phyloP scores from a whole-genome alignment of 2,329 filamentous ascomycete species.

The Aureobasidium zeae region DNA sequence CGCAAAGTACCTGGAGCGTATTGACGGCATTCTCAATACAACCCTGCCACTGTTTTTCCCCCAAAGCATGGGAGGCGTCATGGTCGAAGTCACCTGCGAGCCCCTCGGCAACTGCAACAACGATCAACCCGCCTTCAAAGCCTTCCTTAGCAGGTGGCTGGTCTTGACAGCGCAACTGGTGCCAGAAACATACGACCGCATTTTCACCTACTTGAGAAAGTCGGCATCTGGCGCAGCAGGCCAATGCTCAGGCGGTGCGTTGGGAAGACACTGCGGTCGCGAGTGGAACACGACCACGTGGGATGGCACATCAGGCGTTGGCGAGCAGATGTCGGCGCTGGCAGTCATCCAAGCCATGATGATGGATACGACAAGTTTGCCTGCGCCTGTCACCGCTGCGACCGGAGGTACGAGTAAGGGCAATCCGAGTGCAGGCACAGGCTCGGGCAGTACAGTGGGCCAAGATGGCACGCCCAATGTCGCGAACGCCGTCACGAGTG shows the following conservation, averaged over 20 bases:
- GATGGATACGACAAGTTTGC: conserved; percentile 28
- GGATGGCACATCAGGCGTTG: conserved; percentile 42
- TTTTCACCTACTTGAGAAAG: conserved; percentile 42
- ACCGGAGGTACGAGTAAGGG: conserved; percentile 43
- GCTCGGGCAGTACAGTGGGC: conserved; percentile 22
- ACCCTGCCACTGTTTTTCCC: conserved; percentile 28
- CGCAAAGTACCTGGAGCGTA: conserved; percentile 19
- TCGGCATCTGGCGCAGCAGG: conserved; percentile 45
- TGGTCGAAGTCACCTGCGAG: conserved; percentile 37
- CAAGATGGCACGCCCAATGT: conserved; percentile 1
- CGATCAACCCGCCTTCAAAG: conserved; percentile 33
- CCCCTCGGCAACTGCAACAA: conserved; percentile 30
- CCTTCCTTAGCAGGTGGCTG: conserved; percentile 35
- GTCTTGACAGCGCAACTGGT: conserved; percentile 47
- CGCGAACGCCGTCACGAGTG: conserved; percentile 40
- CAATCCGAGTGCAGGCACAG: conserved; percentile 35
- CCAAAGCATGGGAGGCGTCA: conserved; percentile 27
- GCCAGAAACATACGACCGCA: conserved; percentile 40
- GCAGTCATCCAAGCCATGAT: conserved; percentile 38
- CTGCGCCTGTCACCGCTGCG: conserved; percentile 34
- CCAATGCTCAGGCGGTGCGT: conserved; percentile 40
- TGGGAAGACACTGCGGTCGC: conserved; percentile 35
- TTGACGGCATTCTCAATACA: conserved; percentile 28
- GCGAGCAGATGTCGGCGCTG: conserved; percentile 47
- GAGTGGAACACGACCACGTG: conserved; percentile 33